Conservation (phyloP, 352 stramenopile species). For the Phytophthora pisi region DNA sequence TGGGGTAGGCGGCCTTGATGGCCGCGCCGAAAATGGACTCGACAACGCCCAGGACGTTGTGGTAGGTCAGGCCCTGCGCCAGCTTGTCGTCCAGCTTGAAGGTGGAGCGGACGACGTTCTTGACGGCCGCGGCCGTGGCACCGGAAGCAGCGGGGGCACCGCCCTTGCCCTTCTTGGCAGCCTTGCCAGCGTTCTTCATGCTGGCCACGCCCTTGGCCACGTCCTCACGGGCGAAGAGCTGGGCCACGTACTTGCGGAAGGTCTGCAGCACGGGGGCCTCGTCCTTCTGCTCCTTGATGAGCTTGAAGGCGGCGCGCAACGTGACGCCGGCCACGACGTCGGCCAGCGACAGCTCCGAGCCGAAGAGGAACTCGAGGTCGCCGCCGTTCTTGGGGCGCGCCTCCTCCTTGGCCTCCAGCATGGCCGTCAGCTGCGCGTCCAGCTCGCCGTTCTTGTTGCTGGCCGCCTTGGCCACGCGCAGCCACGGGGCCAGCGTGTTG, state of each 20-base stretch:
- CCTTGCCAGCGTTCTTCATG: slow-evolving; percentile 53
- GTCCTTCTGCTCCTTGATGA: slow-evolving; percentile 54
- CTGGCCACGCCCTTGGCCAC: slow-evolving; percentile 56
- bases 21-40: slow-evolving; percentile 78
- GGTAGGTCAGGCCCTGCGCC: slow-evolving; percentile 64
- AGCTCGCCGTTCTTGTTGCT: slow-evolving; percentile 32
- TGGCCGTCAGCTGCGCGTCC: slow-evolving; percentile 44
- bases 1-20: slow-evolving; percentile 74
- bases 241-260: slow-evolving; percentile 71
- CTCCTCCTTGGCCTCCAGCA: slow-evolving; percentile 72
- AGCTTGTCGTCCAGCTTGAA: slow-evolving; percentile 62
- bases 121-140: slow-evolving; percentile 15
- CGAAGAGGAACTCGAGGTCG: slow-evolving; percentile 69
- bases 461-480: slow-evolving; percentile 58
- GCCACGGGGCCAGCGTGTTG: slow-evolving; percentile 63
- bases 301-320: slow-evolving; percentile 61
- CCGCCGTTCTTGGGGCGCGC: slow-evolving; percentile 47
- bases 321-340: slow-evolving; percentile 79
- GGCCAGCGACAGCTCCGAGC: slow-evolving; percentile 63
- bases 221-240: slow-evolving; percentile 58
- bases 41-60: slow-evolving; percentile 79
- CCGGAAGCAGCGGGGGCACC: slow-evolving; percentile 12
- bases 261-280: slow-evolving; percentile 53
- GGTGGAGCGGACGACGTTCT: slow-evolving; percentile 35
- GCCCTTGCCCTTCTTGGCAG: slow-evolving; percentile 29